Evolutionary conservation across 2,329 filamentous ascomycete genomes (phyloP).

Genomic region (Coleophoma eucalyptorum): DNA sequence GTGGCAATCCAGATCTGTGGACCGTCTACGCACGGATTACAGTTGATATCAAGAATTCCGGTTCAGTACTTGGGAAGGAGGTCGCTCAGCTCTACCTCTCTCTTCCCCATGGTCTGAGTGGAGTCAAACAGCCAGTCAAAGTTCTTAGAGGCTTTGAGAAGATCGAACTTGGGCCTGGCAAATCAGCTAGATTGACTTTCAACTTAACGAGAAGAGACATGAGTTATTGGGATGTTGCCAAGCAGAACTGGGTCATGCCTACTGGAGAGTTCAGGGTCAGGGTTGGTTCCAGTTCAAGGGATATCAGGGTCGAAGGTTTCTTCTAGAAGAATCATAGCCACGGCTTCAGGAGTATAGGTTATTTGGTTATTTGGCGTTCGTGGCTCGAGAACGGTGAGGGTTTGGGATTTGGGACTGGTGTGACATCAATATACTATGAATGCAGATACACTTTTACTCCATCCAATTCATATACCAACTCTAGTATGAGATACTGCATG

Average conservation of each 20-base stretch:
- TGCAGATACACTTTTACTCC: no score
- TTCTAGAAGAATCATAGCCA: constrained; percentile 11
- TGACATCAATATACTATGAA: no score
- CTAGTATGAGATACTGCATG: no score
- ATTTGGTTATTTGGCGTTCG: no score
- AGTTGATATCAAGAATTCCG: constrained; percentile 56
- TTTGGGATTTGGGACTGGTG: no score
- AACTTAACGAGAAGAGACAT: constrained; percentile 62
- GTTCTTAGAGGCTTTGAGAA: constrained; percentile 75
- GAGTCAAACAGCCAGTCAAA: constrained; percentile 56
- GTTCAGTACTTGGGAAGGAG: constrained; percentile 41
- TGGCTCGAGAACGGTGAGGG: no score
- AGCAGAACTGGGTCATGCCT: constrained; percentile 67
- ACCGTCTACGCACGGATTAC: constrained; percentile 50
- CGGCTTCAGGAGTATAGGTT: no score
- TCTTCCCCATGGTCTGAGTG: constrained; percentile 24
- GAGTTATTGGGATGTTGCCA: constrained; percentile 64
- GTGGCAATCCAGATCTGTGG: constrained; percentile 52
- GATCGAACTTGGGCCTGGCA: constrained; percentile 50
- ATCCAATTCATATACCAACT: no score
- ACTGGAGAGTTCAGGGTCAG: constrained; percentile 35
- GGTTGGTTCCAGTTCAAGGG: constrained; percentile 35
- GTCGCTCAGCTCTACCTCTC: constrained; percentile 56
- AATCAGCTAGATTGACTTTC: constrained; percentile 49
- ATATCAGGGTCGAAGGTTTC: constrained; percentile 24